A percentile compares a stretch with the other conserved stretches of the same genome.
Conservation (phyloP, 1,139 yeast genomes). For the Suhomyces bribrorum region DNA sequence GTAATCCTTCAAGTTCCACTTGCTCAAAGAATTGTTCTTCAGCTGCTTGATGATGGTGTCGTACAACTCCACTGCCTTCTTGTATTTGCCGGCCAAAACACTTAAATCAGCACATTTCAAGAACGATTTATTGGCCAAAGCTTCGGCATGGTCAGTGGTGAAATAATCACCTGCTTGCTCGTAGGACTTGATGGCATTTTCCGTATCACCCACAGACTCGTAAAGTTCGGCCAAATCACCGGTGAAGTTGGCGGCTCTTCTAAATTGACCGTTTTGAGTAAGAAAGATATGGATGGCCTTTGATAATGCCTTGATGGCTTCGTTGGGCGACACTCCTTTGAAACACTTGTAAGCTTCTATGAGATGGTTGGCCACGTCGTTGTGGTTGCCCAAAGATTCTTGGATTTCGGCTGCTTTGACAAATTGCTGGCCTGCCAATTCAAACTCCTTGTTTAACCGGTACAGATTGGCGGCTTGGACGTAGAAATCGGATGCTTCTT, state of each 20-base stretch:
- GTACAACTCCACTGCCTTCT: constrained; percentile 72
- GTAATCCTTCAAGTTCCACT: constrained; percentile 92
- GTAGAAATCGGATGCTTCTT: constrained; percentile 90
- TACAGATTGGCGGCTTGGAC: constrained; percentile 89
- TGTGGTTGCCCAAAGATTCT: constrained; percentile 71
- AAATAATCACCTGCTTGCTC: constrained; percentile 98
- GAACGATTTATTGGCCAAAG: constrained; percentile 84
- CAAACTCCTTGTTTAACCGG: constrained; percentile 70
- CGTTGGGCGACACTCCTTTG: constrained; percentile 68
- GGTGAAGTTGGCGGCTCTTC: constrained; percentile 93
- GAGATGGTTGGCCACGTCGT: constrained; percentile 88
- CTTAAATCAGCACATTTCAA: constrained; percentile 88
- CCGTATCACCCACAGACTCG: constrained; percentile 67
- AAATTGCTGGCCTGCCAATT: constrained; percentile 79
- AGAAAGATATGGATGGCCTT: constrained; percentile 78
- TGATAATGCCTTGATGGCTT: constrained; percentile 75
- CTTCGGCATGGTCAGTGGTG: constrained; percentile 89
- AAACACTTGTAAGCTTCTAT: constrained; percentile 91
- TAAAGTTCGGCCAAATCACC: constrained; percentile 87
- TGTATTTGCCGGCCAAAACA: constrained; percentile 72
- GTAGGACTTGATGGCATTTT: constrained; percentile 73
- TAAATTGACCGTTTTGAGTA: constrained; percentile 88
- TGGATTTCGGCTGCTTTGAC: constrained; percentile 85
- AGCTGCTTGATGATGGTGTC: constrained; percentile 77
- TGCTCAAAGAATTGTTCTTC: constrained; percentile 71